phyloP scores from a whole-genome alignment of 148 eudicot species.

The Silene latifolia region DNA sequence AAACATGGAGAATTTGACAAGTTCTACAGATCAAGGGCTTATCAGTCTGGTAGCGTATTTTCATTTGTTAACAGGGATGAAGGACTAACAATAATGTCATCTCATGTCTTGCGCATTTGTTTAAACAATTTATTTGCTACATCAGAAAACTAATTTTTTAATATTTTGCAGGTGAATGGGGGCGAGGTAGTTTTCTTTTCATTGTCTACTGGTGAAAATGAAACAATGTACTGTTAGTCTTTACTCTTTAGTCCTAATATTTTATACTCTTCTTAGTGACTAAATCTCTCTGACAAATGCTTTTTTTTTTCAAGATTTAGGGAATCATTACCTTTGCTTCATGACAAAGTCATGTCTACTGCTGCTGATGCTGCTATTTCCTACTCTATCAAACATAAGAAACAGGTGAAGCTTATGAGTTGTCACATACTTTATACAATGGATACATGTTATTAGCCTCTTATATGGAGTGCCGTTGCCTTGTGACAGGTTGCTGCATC shows the following conservation, averaged over 20 bases:
- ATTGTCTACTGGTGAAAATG: constrained; percentile 41
- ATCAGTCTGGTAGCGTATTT: constrained; percentile 41
- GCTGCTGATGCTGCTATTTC: constrained; percentile 63
- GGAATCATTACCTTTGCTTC: constrained; percentile 67
- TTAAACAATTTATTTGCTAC: background rate
- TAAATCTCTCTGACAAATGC: background rate
- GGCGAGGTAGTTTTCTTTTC: constrained; percentile 64
- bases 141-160: constrained; percentile 12
- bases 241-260: background rate
- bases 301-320: constrained; percentile 37
- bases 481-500: constrained; percentile 44
- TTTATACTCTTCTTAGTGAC: background rate
- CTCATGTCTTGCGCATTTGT: background rate
- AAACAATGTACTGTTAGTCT: constrained; percentile 39
- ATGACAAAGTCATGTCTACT: constrained; percentile 81
- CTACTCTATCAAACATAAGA: constrained; percentile 46
- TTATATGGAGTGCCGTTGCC: constrained; percentile 16
- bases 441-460: background rate
- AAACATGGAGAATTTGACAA: constrained; percentile 50
- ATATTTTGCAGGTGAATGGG: constrained; percentile 50
- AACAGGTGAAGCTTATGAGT: constrained; percentile 41
- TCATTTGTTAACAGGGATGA: background rate
- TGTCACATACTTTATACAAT: constrained; percentile 1
- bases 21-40: constrained; percentile 52
- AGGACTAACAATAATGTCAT: background rate